Base-by-base conservation (phyloP, 2,329 filamentous ascomycete species). In the Pyrenophora graminea region DNA sequence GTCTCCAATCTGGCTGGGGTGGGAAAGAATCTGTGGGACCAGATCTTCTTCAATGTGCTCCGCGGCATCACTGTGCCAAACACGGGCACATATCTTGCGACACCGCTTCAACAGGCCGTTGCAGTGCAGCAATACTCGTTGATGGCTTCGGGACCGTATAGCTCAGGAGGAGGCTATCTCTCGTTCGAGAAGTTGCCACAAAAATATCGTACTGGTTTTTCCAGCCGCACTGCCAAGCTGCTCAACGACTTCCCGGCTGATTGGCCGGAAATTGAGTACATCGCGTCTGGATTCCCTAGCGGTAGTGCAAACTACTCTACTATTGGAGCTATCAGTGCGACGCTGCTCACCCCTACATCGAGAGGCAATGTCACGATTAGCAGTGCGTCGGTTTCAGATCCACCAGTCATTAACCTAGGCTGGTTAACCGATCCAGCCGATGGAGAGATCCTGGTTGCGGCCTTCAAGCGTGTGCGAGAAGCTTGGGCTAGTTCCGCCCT, bases 351-450 rank as follows among this genome's bases (percentile, higher is more conserved):
- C 8, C 57, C 57, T 4, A 19, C 40, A 1, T 64, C 61, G 1
- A 54, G 42, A 37, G 74, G 74, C 2, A 72, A 58, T 32, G 61
- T 76, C 10, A 66, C 66, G 0, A 69, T 76, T 31, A 17, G 34
- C 2, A 69, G 63, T 10, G 40, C 60, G 3, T 58, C 67, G 18
- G 67, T 62, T 3, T n/a, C 39, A 0, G 68, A 68, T 31, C 34
- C 60, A 5, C 74, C 73, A 0, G 45, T 70, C 45, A 69, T 76
- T 40, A 60, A 74, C 36, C 62, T 68, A 0, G 62, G 60, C 8
- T 75, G 69, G 68, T 48, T 76, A 6, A 68, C 60, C 8, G 55
- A 69, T 21, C 48, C 58, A 0, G 61, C 58, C 0, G 73, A 76
- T 45, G 48, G 59, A 15, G 68, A 73, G 27, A 25, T 74, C 1